These are phyloP conservation scores for Solanum pennellii DNA, from an alignment of 257 asterid genomes.

Conservation along the genomic window DNA sequence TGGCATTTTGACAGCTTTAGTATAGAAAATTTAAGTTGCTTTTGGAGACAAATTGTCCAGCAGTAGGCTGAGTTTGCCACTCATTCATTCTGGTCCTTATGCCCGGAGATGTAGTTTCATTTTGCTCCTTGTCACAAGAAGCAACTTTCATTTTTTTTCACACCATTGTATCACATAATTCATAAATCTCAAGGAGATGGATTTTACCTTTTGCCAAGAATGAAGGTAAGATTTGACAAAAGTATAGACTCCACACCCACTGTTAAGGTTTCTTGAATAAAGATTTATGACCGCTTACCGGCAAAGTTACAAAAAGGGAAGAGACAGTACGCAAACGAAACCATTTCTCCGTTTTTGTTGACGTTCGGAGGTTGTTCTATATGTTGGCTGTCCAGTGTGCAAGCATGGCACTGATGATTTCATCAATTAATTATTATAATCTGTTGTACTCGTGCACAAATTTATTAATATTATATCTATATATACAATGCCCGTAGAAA, in stretches of 20 bases:
- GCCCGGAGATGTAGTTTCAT: background rate
- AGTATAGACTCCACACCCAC: background rate
- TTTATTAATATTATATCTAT: too few species aligned
- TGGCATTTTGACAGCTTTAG: constrained; percentile 41
- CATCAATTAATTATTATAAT: background rate
- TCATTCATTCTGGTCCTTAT: background rate
- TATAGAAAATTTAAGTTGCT: background rate
- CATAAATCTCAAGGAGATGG: background rate
- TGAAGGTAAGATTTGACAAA: background rate
- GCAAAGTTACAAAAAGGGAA: background rate
- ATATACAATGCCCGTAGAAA: background rate
- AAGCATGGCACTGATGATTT: background rate
- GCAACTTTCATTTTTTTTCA: background rate
- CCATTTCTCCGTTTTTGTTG: background rate
- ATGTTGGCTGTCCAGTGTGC: background rate
- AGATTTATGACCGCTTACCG: background rate
- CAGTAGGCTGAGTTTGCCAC: background rate
- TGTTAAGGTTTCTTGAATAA: background rate
- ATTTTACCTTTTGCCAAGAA: background rate
- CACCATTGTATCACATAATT: background rate
- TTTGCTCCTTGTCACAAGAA: background rate
- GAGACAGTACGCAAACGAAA: background rate
- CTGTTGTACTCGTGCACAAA: background rate
- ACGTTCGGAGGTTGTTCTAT: background rate
- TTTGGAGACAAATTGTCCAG: background rate